Percentiles rank a stretch among this genome's conserved stretches.
phyloP scores from a whole-genome alignment of 495 filamentous ascomycete species.

The Achaetomiella virescens region DNA sequence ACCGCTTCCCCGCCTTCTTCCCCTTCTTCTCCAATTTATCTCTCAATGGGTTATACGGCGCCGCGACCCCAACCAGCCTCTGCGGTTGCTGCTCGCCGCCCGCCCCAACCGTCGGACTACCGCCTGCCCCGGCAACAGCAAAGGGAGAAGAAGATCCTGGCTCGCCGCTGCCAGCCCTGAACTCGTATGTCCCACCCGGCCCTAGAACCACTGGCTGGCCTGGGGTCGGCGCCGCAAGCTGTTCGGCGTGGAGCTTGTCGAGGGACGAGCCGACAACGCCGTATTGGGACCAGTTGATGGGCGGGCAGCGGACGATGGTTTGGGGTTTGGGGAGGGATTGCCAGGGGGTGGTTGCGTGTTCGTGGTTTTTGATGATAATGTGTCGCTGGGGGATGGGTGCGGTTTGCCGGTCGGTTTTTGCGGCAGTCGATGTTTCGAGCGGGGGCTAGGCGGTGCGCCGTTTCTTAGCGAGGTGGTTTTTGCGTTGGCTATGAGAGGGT shows the following conservation, averaged over 20 bases:
- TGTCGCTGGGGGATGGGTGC: background rate
- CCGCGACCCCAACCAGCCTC: slow-evolving; percentile 51
- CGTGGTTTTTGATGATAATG: slow-evolving; percentile 11
- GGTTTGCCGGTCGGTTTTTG: slow-evolving; percentile 1
- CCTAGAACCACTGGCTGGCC: slow-evolving; percentile 45
- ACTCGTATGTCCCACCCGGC: slow-evolving; percentile 36
- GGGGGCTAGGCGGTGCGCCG: too few species aligned
- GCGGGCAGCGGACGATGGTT: slow-evolving; percentile 74
- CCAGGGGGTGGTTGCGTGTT: slow-evolving; percentile 22
- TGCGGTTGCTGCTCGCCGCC: slow-evolving; percentile 14
- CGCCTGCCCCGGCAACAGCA: too few species aligned
- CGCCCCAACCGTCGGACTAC: slow-evolving; percentile 9
- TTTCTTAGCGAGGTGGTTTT: too few species aligned
- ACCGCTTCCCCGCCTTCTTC: slow-evolving; percentile 33
- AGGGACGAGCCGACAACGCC: slow-evolving; percentile 72
- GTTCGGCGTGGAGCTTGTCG: slow-evolving; percentile 77
- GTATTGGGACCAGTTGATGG: slow-evolving; percentile 89
- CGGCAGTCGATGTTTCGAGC: background rate
- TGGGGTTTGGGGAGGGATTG: slow-evolving; percentile 65
- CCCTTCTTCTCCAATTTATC: slow-evolving; percentile 57
- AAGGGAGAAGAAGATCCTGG: too few species aligned
- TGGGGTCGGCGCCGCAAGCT: slow-evolving; percentile 54
- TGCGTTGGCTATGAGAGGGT: background rate
- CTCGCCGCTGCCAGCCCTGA: slow-evolving; percentile 12
- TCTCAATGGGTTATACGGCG: slow-evolving; percentile 65